Evolutionary conservation across 441 rosid genomes (phyloP).

Genomic region (Dalechampia spathulata): DNA sequence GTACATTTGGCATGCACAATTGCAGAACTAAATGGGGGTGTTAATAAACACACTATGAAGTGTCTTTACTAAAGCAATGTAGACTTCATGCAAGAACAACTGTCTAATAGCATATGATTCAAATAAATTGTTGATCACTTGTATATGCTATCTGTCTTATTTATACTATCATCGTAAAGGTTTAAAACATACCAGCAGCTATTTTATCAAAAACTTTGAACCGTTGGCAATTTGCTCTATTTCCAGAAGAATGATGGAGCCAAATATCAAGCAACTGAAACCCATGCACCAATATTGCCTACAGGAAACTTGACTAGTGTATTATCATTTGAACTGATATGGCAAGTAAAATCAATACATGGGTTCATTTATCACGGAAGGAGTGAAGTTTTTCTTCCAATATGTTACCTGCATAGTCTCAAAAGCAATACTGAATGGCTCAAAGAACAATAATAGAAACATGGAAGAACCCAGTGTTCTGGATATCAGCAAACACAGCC

Average conservation of each 20-base stretch:
- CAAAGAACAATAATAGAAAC: constrained; percentile 78
- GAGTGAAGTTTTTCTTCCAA: background rate
- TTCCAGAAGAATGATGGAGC: constrained; percentile 68
- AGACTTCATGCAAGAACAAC: background rate
- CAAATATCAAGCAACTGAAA: constrained; percentile 95
- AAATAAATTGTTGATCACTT: background rate
- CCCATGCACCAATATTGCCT: constrained; percentile 94
- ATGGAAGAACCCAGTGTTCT: constrained; percentile 55
- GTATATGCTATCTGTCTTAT: background rate
- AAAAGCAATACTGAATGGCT: constrained; percentile 94
- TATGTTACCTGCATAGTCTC: constrained; percentile 90
- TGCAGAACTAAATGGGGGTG: background rate
- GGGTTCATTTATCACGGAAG: too few species aligned
- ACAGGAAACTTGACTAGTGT: constrained; percentile 18
- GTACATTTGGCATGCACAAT: too few species aligned
- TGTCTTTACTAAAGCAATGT: background rate
- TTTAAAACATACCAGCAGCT: constrained; percentile 59
- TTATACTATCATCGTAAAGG: background rate
- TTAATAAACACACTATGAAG: background rate
- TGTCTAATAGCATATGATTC: background rate
- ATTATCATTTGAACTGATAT: constrained; percentile 6
- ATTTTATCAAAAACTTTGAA: constrained; percentile 61
- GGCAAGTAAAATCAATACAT: background rate
- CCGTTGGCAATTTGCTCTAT: constrained; percentile 52
- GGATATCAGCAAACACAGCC: constrained; percentile 57